A percentile compares a stretch with the other conserved stretches of the same genome.
phyloP scores from a whole-genome alignment of 164 flowering plant genomes.

The Sedum album region DNA sequence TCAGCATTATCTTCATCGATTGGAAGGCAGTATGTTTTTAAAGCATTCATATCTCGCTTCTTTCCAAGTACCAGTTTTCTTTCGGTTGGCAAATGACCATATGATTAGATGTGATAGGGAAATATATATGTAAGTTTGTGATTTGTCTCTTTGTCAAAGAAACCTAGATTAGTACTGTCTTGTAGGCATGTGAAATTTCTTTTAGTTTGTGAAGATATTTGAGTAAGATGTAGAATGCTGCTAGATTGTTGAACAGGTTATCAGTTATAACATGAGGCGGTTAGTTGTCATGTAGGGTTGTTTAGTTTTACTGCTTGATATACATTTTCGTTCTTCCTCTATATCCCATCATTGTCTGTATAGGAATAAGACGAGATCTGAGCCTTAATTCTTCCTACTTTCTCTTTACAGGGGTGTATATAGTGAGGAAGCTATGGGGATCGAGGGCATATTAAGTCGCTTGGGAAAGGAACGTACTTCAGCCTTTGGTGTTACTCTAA shows the following conservation, averaged over 20 bases:
- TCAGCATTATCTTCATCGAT: not conserved
- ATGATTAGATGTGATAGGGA: not conserved
- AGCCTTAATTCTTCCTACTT: not conserved
- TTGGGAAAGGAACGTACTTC: constrained; percentile 8
- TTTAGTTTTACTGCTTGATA: not conserved
- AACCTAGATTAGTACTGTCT: not conserved
- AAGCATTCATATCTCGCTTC: not conserved
- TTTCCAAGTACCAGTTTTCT: not conserved
- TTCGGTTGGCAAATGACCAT: not conserved
- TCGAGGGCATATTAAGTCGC: constrained; percentile 5
- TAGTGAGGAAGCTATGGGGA: not conserved
- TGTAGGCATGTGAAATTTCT: not conserved
- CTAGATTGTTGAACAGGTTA: not conserved
- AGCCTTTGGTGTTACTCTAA: not conserved
- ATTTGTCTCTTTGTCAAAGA: not conserved
- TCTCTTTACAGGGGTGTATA: not conserved
- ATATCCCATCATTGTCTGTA: no score
- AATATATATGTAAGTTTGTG: not conserved
- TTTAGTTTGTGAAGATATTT: not conserved
- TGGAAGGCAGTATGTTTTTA: not conserved
- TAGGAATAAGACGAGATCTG: no score
- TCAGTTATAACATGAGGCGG: not conserved
- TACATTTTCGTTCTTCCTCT: no score
- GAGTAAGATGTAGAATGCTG: not conserved
- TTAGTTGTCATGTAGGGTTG: not conserved